Evolutionary conservation across 1,284 basidiomycete genomes (phyloP).

Genomic region (Moniliophthora roreri): DNA sequence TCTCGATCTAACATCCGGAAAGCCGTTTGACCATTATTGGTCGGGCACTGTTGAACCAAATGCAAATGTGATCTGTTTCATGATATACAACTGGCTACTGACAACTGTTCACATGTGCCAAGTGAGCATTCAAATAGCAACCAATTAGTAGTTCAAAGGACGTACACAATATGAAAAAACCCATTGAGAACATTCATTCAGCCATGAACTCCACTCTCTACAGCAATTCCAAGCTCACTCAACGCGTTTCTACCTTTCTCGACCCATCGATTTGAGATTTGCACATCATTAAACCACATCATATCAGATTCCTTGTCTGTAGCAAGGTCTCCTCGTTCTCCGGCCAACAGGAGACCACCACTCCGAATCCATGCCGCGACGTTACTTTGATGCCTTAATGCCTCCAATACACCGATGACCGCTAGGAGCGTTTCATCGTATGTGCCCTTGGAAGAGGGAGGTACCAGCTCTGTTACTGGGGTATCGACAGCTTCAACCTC

Average conservation of each 20-base stretch:
- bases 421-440: conserved; percentile 56
- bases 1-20: too few species aligned
- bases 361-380: conserved; percentile 57
- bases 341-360: conserved; percentile 40
- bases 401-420: conserved; percentile 59
- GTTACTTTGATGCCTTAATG: conserved; percentile 45
- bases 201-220: conserved; percentile 5
- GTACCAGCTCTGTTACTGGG: too few species aligned
- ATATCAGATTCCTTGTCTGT: not conserved
- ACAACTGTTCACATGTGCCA: too few species aligned
- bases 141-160: too few species aligned
- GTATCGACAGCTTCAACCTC: not conserved
- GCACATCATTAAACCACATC: conserved; percentile 11
- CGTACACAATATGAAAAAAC: too few species aligned
- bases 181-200: too few species aligned
- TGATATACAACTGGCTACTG: too few species aligned
- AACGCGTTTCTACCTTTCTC: conserved; percentile 7
- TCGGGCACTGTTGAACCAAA: too few species aligned
- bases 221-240: conserved; percentile 5
- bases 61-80: too few species aligned
- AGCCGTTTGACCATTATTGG: too few species aligned
- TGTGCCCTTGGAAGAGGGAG: conserved; percentile 7
- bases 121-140: too few species aligned
- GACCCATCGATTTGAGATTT: conserved; percentile 8
- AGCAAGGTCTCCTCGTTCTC: not conserved